Percentiles rank a stretch among this genome's conserved stretches.
Conservation (phyloP, 495 filamentous ascomycete species). For the Chaetomidium leptoderma region DNA sequence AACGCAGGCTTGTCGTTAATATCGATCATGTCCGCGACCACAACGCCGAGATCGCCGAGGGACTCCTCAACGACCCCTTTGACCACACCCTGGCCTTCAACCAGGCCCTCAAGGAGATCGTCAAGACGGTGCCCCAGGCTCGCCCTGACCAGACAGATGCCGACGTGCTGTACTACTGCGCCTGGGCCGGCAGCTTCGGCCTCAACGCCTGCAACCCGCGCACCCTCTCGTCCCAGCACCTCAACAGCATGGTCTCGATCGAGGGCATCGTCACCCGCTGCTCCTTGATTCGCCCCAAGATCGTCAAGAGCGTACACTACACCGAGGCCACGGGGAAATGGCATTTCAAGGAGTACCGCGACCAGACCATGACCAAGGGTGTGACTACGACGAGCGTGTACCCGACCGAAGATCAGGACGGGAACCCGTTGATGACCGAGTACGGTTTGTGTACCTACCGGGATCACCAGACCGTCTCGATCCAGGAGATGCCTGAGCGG, state of each 20-base stretch:
- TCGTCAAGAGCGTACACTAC: conserved; percentile 96
- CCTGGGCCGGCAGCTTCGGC: conserved; percentile 90
- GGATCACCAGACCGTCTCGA: conserved; percentile 96
- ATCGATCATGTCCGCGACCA: conserved; percentile 91
- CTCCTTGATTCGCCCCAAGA: conserved; percentile 90
- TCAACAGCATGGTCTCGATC: conserved; percentile 95
- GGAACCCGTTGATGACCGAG: conserved; percentile 78
- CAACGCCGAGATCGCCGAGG: conserved; percentile 83
- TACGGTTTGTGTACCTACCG: conserved; percentile 94
- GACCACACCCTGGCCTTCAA: conserved; percentile 86
- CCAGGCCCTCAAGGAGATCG: conserved; percentile 78
- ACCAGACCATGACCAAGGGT: conserved; percentile 94
- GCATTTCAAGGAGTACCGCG: conserved; percentile 77
- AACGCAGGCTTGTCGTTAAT: conserved; percentile 76
- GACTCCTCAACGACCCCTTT: conserved; percentile 80
- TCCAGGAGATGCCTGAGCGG: conserved; percentile 99
- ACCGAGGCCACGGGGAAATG: conserved; percentile 81
- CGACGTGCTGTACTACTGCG: conserved; percentile 79
- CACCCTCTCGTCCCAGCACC: conserved; percentile 77
- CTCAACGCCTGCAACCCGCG: conserved; percentile 92
- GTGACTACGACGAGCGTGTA: conserved; percentile 86
- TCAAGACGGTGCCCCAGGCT: conserved; percentile 66
- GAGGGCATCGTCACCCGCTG: conserved; percentile 98
- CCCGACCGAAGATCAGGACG: conserved; percentile 87
- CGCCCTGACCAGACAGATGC: conserved; percentile 47